Evolutionary conservation across 148 eudicot species (phyloP).

Genomic region (Cornus florida): DNA sequence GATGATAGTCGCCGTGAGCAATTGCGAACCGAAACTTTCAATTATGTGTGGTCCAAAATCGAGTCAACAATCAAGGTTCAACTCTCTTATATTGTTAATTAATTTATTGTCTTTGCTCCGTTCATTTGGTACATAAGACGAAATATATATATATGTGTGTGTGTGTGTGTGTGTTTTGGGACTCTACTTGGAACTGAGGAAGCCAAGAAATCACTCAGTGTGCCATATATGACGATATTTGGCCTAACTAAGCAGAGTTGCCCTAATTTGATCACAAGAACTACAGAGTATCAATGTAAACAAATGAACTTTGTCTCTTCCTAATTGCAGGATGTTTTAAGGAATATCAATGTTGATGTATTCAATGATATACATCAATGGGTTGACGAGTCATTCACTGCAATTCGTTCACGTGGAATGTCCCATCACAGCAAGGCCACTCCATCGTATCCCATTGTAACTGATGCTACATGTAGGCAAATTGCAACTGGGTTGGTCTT

Average conservation of each 20-base stretch:
- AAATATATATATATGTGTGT: too few species aligned
- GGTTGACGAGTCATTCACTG: constrained; percentile 58
- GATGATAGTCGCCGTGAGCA: constrained; percentile 12
- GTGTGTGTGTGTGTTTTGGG: too few species aligned
- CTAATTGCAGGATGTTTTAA: constrained; percentile 64
- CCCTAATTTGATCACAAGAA: not conserved
- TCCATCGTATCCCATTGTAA: constrained; percentile 50
- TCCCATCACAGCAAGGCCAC: constrained; percentile 43
- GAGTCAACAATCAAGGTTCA: constrained; percentile 62
- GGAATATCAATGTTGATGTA: constrained; percentile 49
- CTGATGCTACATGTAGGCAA: constrained; percentile 48
- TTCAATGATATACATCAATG: constrained; percentile 61
- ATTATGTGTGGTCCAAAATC: constrained; percentile 56
- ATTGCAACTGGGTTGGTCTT: constrained; percentile 65
- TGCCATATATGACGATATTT: not conserved
- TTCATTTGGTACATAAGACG: too few species aligned
- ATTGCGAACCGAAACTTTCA: constrained; percentile 45
- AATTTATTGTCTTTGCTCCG: not conserved
- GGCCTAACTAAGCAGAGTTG: not conserved
- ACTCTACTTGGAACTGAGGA: not conserved
- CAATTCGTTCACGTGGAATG: constrained; percentile 44
- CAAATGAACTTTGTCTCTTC: not conserved
- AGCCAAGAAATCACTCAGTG: not conserved
- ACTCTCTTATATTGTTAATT: not conserved
- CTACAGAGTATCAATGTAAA: not conserved